Percentiles rank a stretch among this genome's conserved stretches.
Evolutionary conservation across 2,329 filamentous ascomycete genomes (phyloP).

Genomic region (Diaporthe humulicola): DNA sequence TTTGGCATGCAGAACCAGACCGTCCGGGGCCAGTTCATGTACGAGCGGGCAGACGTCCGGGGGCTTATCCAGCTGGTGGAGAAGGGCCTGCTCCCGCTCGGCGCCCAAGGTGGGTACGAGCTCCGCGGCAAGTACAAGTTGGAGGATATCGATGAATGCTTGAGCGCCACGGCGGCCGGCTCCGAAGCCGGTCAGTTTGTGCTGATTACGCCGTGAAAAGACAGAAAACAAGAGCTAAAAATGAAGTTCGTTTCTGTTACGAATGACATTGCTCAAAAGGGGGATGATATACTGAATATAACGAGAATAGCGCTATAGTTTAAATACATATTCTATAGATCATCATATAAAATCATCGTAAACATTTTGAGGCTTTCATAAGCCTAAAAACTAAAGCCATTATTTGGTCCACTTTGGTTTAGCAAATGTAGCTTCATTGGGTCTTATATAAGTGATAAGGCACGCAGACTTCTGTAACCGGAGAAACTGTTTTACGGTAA

Average conservation of each 20-base stretch:
- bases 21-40: not conserved
- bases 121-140: not conserved
- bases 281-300: not conserved
- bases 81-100: not conserved
- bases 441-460: no score
- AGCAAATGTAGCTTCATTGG: no score
- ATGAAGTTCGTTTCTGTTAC: not conserved
- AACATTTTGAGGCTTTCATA: no score
- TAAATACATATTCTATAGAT: no score
- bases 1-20: not conserved
- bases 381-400: no score
- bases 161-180: not conserved
- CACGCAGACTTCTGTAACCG: no score
- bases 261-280: not conserved
- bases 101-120: not conserved
- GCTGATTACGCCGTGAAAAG: not conserved
- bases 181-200: not conserved
- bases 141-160: not conserved
- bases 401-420: no score
- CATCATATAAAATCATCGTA: no score
- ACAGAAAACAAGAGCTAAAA: not conserved
- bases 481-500: no score
- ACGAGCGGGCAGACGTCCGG: slow-evolving; percentile 1
- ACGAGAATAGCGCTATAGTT: no score
- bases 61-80: not conserved